phyloP scores from a whole-genome alignment of 495 filamentous ascomycete genomes.

The Acidiella bohemica region DNA sequence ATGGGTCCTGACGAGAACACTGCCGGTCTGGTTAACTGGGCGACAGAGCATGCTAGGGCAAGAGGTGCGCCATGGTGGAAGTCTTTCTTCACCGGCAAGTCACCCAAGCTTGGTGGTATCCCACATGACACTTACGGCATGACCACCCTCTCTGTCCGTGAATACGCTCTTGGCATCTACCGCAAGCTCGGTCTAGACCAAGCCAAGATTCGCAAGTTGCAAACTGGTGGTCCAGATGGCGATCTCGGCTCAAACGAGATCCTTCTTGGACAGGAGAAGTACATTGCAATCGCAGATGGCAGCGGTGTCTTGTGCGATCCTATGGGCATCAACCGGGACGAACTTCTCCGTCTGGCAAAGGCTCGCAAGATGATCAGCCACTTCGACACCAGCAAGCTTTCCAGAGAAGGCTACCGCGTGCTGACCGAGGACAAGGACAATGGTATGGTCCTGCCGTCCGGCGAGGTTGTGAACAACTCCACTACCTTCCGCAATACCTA shows the following conservation, averaged over 20 bases:
- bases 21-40: conserved; percentile 93
- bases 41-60: conserved; percentile 78
- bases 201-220: conserved; percentile 72
- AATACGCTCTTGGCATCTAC: conserved; percentile 93
- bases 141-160: conserved; percentile 91
- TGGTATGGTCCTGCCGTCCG: conserved; percentile 70
- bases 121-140: conserved; percentile 94
- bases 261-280: conserved; percentile 86
- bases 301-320: conserved; percentile 90
- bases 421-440: conserved; percentile 86
- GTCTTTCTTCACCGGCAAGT: conserved; percentile 99
- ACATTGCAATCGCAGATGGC: conserved; percentile 84
- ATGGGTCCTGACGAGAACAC: conserved; percentile 99
- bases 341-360: conserved; percentile 74
- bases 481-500: conserved; percentile 94
- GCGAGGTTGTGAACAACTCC: conserved; percentile 79
- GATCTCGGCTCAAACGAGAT: conserved; percentile 98
- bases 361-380: conserved; percentile 77
- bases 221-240: conserved; percentile 93
- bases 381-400: conserved; percentile 77
- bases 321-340: conserved; percentile 69
- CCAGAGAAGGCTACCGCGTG: conserved; percentile 77
- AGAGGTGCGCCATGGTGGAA: conserved; percentile 98
- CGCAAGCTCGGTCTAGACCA: conserved; percentile 84
- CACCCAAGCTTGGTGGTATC: conserved; percentile 86